Evolutionary conservation across 2,329 filamentous ascomycete species (phyloP).

Genomic region (Dendryphion nanum): DNA sequence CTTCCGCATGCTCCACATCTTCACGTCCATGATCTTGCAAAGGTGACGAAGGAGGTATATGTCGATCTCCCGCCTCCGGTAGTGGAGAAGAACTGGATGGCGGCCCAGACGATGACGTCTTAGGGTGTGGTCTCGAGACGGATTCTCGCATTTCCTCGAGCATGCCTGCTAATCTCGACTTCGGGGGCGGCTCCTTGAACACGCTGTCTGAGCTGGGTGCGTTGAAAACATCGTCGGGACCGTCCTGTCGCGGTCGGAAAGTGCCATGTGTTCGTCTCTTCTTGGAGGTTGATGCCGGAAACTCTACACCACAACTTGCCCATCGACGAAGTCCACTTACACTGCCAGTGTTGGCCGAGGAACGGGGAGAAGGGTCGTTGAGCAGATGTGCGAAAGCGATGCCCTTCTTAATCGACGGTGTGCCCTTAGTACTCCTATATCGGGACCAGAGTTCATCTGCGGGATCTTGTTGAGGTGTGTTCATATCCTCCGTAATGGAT

Average conservation of each 20-base stretch:
- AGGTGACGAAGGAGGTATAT: conserved; percentile 23
- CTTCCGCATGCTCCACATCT: conserved; percentile 7
- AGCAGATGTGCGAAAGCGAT: conserved; percentile 46
- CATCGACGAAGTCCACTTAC: conserved; percentile 48
- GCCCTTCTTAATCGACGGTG: conserved; percentile 33
- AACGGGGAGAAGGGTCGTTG: conserved; percentile 47
- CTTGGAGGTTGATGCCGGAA: conserved; percentile 45
- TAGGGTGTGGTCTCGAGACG: conserved; percentile 29
- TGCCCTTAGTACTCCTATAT: conserved; percentile 43
- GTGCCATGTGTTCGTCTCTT: conserved; percentile 36
- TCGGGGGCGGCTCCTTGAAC: conserved; percentile 22
- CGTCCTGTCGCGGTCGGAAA: conserved; percentile 28
- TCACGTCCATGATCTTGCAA: conserved; percentile 24
- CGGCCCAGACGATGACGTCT: conserved; percentile 18
- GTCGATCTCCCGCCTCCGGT: conserved; percentile 32
- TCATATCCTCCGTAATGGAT: conserved; percentile 25
- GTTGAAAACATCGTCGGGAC: conserved; percentile 26
- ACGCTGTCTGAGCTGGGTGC: conserved; percentile 32
- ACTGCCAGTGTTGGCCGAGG: conserved; percentile 44
- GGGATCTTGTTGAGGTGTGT: conserved; percentile 48
- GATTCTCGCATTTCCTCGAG: conserved; percentile 48
- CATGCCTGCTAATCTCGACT: conserved; percentile 31
- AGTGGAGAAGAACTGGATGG: conserved; percentile 51
- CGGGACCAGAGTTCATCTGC: conserved; percentile 48
- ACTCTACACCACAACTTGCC: conserved; percentile 52